phyloP scores from a whole-genome alignment of 208 protist species.

The Novymonas esmeraldas region DNA sequence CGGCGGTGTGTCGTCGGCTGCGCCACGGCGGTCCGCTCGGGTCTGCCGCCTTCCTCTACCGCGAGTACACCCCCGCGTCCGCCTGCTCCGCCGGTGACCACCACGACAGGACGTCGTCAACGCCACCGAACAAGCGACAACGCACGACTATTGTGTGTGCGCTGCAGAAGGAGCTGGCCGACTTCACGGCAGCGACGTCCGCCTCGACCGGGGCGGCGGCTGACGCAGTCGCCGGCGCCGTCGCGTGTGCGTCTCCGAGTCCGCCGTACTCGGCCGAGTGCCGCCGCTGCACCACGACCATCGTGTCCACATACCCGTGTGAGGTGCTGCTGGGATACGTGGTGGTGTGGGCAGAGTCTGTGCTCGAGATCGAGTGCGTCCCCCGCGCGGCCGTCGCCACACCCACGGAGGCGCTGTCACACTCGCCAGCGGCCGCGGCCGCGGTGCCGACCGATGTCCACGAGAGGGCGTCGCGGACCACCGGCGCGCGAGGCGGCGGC shows the following conservation, averaged over 20 bases:
- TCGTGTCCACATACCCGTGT: conserved; percentile 41
- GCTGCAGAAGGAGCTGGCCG: conserved; percentile 10
- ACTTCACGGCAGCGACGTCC: background rate
- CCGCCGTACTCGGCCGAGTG: conserved; percentile 24
- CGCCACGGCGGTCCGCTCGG: conserved; percentile 10
- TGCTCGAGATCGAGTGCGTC: conserved; percentile 24
- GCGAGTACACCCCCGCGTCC: conserved; percentile 7
- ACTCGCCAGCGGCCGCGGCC: too few species aligned
- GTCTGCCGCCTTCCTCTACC: background rate
- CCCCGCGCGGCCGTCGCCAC: too few species aligned
- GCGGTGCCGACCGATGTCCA: background rate
- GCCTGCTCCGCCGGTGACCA: background rate
- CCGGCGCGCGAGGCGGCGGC: too few species aligned
- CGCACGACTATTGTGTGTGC: conserved; percentile 18
- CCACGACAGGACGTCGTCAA: background rate
- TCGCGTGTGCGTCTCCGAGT: too few species aligned
- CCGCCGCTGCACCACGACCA: conserved; percentile 29
- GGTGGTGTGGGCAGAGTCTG: conserved; percentile 65
- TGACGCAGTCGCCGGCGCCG: too few species aligned
- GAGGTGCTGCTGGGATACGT: conserved; percentile 45
- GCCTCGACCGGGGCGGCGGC: too few species aligned
- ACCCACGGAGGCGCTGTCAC: too few species aligned
- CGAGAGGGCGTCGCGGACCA: too few species aligned
- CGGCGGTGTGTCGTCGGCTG: conserved; percentile 42
- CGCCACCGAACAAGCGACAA: conserved; percentile 7